Percentiles rank a stretch among this genome's conserved stretches.
Evolutionary conservation across 2,329 filamentous ascomycete species (phyloP).

Genomic region (Claviceps spartinae): DNA sequence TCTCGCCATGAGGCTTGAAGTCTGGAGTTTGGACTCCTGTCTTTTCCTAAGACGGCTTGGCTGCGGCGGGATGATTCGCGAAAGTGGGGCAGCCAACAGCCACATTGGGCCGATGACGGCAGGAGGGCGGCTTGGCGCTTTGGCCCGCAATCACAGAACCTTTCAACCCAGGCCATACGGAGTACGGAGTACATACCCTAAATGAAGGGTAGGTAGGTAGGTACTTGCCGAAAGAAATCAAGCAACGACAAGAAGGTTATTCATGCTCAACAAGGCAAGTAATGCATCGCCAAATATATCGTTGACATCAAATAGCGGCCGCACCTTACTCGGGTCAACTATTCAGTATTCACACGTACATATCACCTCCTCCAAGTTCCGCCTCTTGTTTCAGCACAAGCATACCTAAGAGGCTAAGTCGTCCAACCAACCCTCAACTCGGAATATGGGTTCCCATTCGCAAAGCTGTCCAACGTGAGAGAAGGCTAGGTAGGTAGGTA

Average conservation of each 20-base stretch:
- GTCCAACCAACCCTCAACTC: no score
- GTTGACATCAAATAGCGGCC: neutral
- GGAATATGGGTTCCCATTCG: no score
- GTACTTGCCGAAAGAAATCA: neutral
- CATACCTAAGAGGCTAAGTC: no score
- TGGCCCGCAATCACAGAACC: conserved; percentile 4
- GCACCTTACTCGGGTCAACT: neutral
- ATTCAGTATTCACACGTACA: neutral
- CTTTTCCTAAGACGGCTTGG: neutral
- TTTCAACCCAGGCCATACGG: no score
- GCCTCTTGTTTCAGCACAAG: neutral
- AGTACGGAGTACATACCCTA: no score
- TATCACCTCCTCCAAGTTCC: neutral
- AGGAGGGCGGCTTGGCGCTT: neutral
- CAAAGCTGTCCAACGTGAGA: neutral
- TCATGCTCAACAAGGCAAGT: neutral
- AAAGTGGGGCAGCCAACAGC: neutral
- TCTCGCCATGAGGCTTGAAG: neutral
- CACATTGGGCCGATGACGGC: neutral
- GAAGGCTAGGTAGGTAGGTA: neutral
- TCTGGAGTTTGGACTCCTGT: no score
- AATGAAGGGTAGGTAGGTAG: no score
- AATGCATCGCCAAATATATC: neutral
- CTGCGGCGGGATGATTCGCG: neutral
- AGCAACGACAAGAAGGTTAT: neutral